These are phyloP conservation scores for Sicyos edulis DNA, from an alignment of 306 rosid genomes.

Conservation along the genomic window DNA sequence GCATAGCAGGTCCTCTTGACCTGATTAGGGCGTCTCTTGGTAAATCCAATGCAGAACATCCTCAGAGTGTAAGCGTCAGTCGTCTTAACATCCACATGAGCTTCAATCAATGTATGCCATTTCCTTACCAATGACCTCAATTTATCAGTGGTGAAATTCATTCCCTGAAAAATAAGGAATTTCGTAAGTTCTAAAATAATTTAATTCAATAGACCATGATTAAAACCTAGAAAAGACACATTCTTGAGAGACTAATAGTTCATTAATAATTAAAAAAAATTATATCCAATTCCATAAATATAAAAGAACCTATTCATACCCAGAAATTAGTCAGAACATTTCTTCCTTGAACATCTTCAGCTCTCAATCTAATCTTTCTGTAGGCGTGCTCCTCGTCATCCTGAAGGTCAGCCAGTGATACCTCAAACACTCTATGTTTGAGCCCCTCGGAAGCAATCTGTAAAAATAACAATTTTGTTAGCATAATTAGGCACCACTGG, in stretches of 20 bases:
- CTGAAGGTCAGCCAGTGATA: constrained; percentile 93
- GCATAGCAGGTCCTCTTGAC: constrained; percentile 94
- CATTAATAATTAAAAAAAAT: not conserved
- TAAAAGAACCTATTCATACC: constrained; percentile 35
- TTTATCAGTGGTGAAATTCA: constrained; percentile 84
- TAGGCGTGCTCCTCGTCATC: constrained; percentile 85
- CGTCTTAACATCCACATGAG: constrained; percentile 92
- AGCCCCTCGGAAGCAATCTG: constrained; percentile 98
- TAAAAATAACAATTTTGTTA: not conserved
- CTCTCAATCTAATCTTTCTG: constrained; percentile 92
- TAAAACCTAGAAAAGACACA: not conserved
- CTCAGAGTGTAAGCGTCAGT: constrained; percentile 70
- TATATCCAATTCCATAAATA: constrained; percentile 40
- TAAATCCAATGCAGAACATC: constrained; percentile 92
- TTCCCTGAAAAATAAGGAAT: constrained; percentile 41
- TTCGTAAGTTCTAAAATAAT: no score
- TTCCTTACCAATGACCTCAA: constrained; percentile 80
- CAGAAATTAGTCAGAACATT: constrained; percentile 85
- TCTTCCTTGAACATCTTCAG: constrained; percentile 90
- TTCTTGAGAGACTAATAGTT: no score
- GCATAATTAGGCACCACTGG: no score
- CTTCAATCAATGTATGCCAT: constrained; percentile 89
- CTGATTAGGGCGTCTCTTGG: constrained; percentile 76
- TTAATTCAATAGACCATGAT: no score
- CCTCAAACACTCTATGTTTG: constrained; percentile 86